Base-by-base conservation (phyloP, 257 asterid genomes). In the Striga asiatica region DNA sequence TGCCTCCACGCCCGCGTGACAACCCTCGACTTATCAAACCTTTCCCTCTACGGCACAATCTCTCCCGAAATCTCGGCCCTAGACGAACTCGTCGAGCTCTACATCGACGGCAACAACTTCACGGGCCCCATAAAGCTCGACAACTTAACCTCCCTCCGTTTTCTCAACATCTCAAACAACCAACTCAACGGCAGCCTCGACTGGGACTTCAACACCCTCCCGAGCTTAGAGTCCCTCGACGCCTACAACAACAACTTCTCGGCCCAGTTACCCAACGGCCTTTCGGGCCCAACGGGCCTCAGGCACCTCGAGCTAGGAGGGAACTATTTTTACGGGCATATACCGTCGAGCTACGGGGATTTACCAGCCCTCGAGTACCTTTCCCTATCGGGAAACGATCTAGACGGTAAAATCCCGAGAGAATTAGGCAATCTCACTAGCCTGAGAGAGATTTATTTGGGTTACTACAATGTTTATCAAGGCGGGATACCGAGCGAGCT, bases 41-140 rank as follows among this genome's bases (percentile, higher is more conserved):
- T 86, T 86, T 75, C 78, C n/a, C 79, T 89, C 10, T 80, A 75
- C 48, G 98, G 98, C 61, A 68, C 84, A 10, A 73, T 89, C 68
- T 80, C 92, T 0, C 76, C 85, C 12, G 80, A 66, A 29, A 80
- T 89, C 56, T 76, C 89, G 17, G 66, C 70, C 32, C 86, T 89
- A 2, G 84, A 84, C 46, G 62, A 28, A 56, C 77, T 89, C 5
- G 35, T 69, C 13, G 88, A 89, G 72, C 94, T 89, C 16, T 72
- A 67, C 41, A 69, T 89, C 28, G 96, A 89, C 60, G 96, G 98
- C 0, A 89, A 89, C 76, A 89, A 89, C 81, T 86, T 89, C 92
- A 89, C 98, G 1, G 98, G 96, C 2, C 94, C 75, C 45, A 71
- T 89, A 74, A 74, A 50, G 69, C 70, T 89, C 45, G 89, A 78